A percentile compares a stretch with the other conserved stretches of the same genome.
Evolutionary conservation across 2,329 filamentous ascomycete genomes (phyloP).

Genomic region (Fusarium secorum): DNA sequence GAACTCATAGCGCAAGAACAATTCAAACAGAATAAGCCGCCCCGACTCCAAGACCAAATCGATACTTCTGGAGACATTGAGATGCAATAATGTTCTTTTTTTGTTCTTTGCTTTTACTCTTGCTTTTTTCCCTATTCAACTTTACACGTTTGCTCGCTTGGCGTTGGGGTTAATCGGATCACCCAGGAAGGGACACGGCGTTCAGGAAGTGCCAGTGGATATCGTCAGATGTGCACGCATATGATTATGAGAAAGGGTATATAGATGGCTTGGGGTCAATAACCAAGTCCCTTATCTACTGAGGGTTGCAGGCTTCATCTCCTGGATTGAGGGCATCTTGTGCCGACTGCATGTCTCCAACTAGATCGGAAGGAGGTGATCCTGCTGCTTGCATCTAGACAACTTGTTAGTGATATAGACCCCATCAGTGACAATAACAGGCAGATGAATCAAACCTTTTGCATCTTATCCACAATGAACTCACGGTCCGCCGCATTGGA

Average conservation of each 20-base stretch:
- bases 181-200: slow-evolving; percentile 22
- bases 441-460: slow-evolving; percentile 72
- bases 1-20: slow-evolving; percentile 49
- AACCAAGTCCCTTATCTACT: slow-evolving; percentile 53
- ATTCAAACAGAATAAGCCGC: slow-evolving; percentile 11
- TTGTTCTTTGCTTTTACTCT: background rate
- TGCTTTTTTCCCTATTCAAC: background rate
- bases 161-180: slow-evolving; percentile 31
- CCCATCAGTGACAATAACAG: background rate
- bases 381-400: slow-evolving; percentile 94
- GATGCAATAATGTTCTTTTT: slow-evolving; percentile 16
- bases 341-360: slow-evolving; percentile 86
- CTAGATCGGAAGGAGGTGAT: slow-evolving; percentile 86
- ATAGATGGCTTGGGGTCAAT: slow-evolving; percentile 33
- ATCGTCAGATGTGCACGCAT: slow-evolving; percentile 39
- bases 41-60: slow-evolving; percentile 51
- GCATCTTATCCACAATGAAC: slow-evolving; percentile 97
- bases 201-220: slow-evolving; percentile 33
- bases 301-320: slow-evolving; percentile 69
- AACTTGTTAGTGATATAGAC: background rate
- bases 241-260: slow-evolving; percentile 39
- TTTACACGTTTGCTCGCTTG: slow-evolving; percentile 23
- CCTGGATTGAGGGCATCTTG: slow-evolving; percentile 72
- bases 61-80: slow-evolving; percentile 53
- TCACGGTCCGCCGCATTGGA: slow-evolving; percentile 82